A percentile compares a stretch with the other conserved stretches of the same genome.
phyloP scores from a whole-genome alignment of 2,329 filamentous ascomycete genomes.

The Aspergillus tubingensis region DNA sequence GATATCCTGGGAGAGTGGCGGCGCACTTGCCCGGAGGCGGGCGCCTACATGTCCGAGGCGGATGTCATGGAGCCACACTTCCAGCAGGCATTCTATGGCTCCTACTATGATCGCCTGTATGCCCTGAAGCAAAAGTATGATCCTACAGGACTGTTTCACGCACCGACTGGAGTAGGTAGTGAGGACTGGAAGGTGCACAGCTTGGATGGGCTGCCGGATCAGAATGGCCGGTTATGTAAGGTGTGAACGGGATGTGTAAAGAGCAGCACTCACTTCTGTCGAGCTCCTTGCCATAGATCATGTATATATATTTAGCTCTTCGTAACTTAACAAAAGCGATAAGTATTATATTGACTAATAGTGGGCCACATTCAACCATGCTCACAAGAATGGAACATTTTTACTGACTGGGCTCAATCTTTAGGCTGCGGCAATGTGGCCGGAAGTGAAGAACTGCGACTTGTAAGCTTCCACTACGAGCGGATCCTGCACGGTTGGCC shows the following conservation, averaged over 20 bases:
- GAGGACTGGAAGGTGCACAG: conserved; percentile 51
- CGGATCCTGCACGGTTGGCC: too few species aligned
- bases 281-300: not conserved
- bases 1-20: conserved; percentile 27
- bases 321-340: too few species aligned
- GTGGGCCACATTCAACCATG: too few species aligned
- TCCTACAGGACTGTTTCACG: conserved; percentile 52
- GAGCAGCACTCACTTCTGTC: conserved; percentile 32
- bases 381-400: too few species aligned
- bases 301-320: too few species aligned
- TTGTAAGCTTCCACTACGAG: too few species aligned
- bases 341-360: too few species aligned
- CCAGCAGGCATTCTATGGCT: conserved; percentile 34
- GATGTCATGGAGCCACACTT: conserved; percentile 44
- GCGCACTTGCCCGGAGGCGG: conserved; percentile 25
- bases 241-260: not conserved
- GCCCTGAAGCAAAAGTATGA: conserved; percentile 57
- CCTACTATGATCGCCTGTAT: conserved; percentile 29
- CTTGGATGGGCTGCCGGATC: conserved; percentile 29
- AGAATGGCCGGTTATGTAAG: conserved; percentile 47
- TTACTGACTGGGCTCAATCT: too few species aligned
- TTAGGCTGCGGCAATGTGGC: too few species aligned
- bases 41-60: conserved; percentile 51
- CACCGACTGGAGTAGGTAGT: conserved; percentile 53
- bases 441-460: too few species aligned